Evolutionary conservation across 352 stramenopile species (phyloP).

Genomic region (Phytophthora podocarpi): DNA sequence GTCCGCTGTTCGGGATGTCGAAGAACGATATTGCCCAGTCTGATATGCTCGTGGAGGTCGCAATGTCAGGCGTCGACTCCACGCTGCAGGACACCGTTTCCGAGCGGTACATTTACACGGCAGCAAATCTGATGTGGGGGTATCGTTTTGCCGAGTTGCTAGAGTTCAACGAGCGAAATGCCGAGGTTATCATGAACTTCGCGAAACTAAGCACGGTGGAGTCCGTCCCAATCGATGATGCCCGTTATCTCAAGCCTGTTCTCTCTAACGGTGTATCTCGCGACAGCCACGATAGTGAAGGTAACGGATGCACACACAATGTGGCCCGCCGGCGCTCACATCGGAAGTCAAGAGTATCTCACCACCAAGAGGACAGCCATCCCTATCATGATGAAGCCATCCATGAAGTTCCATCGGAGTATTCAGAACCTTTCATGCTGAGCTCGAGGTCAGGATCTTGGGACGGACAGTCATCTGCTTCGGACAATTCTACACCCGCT

Average conservation of each 20-base stretch:
- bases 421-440: slow-evolving; percentile 27
- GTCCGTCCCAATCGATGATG: slow-evolving; percentile 53
- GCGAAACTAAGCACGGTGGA: slow-evolving; percentile 73
- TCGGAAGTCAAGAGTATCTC: slow-evolving; percentile 23
- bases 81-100: slow-evolving; percentile 85
- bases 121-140: slow-evolving; percentile 65
- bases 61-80: slow-evolving; percentile 82
- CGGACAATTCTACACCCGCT: slow-evolving; percentile 9
- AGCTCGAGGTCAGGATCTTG: slow-evolving; percentile 33
- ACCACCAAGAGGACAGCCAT: slow-evolving; percentile 23
- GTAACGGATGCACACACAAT: slow-evolving; percentile 14
- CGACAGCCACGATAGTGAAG: slow-evolving; percentile 12
- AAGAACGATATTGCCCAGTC: slow-evolving; percentile 59
- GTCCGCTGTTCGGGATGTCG: slow-evolving; percentile 66
- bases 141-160: slow-evolving; percentile 78
- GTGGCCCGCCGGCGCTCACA: slow-evolving; percentile 20
- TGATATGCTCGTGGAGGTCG: slow-evolving; percentile 80
- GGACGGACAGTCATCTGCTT: slow-evolving; percentile 25
- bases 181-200: slow-evolving; percentile 83
- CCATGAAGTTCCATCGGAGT: slow-evolving; percentile 36
- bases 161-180: slow-evolving; percentile 68
- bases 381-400: slow-evolving; percentile 30
- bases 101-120: slow-evolving; percentile 80
- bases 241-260: slow-evolving; percentile 44
- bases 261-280: background rate